Base-by-base conservation (phyloP, 2,329 filamentous ascomycete genomes). In the Plenodomus tracheiphilus region DNA sequence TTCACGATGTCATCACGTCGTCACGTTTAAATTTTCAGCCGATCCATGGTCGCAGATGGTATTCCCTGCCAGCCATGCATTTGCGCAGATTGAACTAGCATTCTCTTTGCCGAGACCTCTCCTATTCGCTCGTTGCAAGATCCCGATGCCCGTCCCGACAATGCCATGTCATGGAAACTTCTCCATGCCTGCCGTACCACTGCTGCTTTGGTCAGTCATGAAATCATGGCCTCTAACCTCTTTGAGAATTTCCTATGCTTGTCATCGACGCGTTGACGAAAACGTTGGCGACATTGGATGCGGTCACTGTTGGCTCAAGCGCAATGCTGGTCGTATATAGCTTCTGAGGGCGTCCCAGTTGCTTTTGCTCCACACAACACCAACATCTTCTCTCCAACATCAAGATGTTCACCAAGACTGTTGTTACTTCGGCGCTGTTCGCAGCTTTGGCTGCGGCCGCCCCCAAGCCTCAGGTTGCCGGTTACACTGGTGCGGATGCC, bases 401-500 rank as follows among this genome's bases (percentile, higher is more conserved):
- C 63, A 74, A 65, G 38, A 75, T 75, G 73, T 59, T 73, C 36
- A 61, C 59, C 54, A 73, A 59, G 59, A 65, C 62, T 22, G 18
- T 69, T 18, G 55, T 72, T 50, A 59, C 65, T 44, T 66, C 67
- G 38, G 62, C 65, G 49, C 58, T 67, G 49, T 58, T 75, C 41
- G 68, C 68, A 41, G 69, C 67, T 45, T 62, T 69, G 20, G 70
- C 62, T 54, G 65, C 60, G 16, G 68, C 73, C 38, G 71, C 69
- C 36, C 74, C 73, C 25, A 63, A 64, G 49, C 71, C 73, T n/a
- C 71, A 74, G 46, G 73, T 74, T 15, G 43, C 75, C 46, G 77
- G 77, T 35, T 80, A 79, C 66, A 70, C 65, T 17, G 65, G 75
- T 52, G 77, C 71, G 8, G 72, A 77, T 62, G 75, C 74, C 30